phyloP scores from a whole-genome alignment of 2,329 filamentous ascomycete genomes.

The Microsporum audouinii region DNA sequence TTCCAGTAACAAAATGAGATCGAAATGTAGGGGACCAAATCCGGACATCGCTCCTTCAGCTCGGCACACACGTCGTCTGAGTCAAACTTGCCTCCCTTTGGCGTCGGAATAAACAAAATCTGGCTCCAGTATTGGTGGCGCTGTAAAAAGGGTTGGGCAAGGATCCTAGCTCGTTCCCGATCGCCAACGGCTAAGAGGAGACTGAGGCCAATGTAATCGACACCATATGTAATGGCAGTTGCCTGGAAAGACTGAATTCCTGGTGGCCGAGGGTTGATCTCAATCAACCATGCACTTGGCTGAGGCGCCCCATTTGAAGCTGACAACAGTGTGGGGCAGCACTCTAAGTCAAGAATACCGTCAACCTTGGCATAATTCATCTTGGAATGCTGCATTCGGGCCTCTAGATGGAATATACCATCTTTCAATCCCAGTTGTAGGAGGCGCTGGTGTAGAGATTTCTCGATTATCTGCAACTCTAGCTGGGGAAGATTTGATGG shows the following conservation, averaged over 20 bases:
- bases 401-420: slow-evolving; percentile 7
- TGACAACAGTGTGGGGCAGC: too few species aligned
- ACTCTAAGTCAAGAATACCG: background rate
- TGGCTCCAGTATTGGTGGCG: slow-evolving; percentile 10
- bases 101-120: slow-evolving; percentile 22
- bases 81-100: slow-evolving; percentile 22
- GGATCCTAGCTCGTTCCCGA: slow-evolving; percentile 6
- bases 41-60: slow-evolving; percentile 18
- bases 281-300: slow-evolving; percentile 15
- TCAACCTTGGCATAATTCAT: background rate
- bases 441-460: background rate
- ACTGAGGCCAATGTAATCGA: slow-evolving; percentile 16
- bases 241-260: slow-evolving; percentile 12
- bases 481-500: background rate
- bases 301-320: too few species aligned
- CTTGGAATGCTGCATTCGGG: background rate
- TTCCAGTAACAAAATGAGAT: slow-evolving; percentile 19
- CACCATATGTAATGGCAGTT: slow-evolving; percentile 15
- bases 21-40: slow-evolving; percentile 16
- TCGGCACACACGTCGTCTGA: slow-evolving; percentile 24
- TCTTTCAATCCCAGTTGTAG: background rate
- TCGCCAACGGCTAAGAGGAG: background rate
- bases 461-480: background rate
- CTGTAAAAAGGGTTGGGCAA: slow-evolving; percentile 15
- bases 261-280: slow-evolving; percentile 22